Evolutionary conservation across 2,329 filamentous ascomycete genomes (phyloP).

Genomic region (Aureobasidium zeae): DNA sequence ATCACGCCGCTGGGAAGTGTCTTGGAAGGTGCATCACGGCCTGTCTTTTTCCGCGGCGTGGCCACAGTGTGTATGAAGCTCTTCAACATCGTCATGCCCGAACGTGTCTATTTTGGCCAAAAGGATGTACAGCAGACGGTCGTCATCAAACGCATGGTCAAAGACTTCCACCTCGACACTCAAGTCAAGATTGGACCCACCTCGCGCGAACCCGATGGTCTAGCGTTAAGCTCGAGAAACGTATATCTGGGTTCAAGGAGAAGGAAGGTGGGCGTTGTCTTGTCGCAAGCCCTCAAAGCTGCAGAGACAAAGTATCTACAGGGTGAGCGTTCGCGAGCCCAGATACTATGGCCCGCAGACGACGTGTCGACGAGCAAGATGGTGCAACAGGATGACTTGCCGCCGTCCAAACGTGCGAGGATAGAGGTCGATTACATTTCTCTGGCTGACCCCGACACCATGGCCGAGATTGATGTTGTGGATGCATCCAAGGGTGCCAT

Average conservation of each 20-base stretch:
- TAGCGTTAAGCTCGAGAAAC: conserved; percentile 88
- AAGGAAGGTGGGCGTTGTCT: conserved; percentile 60
- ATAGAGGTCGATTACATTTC: conserved; percentile 92
- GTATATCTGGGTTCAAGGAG: conserved; percentile 77
- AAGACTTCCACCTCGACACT: conserved; percentile 74
- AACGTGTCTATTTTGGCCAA: conserved; percentile 85
- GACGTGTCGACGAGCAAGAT: conserved; percentile 48
- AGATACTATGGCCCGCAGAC: conserved; percentile 64
- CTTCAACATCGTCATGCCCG: conserved; percentile 71
- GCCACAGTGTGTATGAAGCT: conserved; percentile 94
- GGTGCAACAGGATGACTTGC: conserved; percentile 52
- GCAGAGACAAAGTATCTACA: conserved; percentile 58
- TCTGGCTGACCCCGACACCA: conserved; percentile 71
- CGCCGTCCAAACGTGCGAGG: conserved; percentile 51
- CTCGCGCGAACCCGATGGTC: conserved; percentile 64
- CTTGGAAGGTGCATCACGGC: conserved; percentile 74
- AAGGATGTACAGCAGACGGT: conserved; percentile 97
- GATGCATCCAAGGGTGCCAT: conserved; percentile 66
- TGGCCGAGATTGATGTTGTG: conserved; percentile 67
- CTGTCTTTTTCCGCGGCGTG: conserved; percentile 93
- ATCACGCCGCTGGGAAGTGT: conserved; percentile 76
- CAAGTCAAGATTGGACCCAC: conserved; percentile 68
- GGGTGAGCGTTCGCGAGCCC: conserved; percentile 47
- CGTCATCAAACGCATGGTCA: conserved; percentile 75
- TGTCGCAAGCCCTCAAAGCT: conserved; percentile 58